Evolutionary conservation across 2,329 filamentous ascomycete species (phyloP).

Genomic region (Alternaria viburni): DNA sequence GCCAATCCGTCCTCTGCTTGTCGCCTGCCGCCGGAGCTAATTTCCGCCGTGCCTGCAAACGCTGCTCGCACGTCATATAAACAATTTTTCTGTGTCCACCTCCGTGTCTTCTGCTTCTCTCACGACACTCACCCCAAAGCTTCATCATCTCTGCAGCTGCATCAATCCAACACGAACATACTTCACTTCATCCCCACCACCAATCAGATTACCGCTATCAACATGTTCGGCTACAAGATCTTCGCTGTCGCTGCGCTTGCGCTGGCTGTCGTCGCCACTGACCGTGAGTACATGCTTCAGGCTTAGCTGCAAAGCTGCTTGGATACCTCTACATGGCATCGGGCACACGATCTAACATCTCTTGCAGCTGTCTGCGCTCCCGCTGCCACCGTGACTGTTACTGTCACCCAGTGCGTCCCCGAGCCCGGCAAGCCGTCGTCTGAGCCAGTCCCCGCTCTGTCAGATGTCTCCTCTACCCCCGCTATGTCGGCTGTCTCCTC

Average conservation of each 20-base stretch:
- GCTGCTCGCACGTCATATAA: constrained; percentile 16
- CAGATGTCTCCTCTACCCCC: constrained; percentile 12
- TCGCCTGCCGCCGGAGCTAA: constrained; percentile 3
- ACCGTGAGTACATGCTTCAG: constrained; percentile 16
- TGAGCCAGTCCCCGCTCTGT: constrained; percentile 6
- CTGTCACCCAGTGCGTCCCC: constrained; percentile 30
- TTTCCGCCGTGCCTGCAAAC: constrained; percentile 11
- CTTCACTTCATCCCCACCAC: constrained; percentile 17
- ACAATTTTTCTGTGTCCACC: constrained; percentile 10
- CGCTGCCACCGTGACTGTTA: constrained; percentile 35
- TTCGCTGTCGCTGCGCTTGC: constrained; percentile 27
- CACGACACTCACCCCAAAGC: constrained; percentile 16
- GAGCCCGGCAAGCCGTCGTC: constrained; percentile 7
- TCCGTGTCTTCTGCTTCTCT: constrained; percentile 7
- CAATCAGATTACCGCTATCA: constrained; percentile 22
- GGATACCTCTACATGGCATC: background rate
- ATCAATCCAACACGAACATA: constrained; percentile 27
- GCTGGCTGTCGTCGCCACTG: constrained; percentile 25
- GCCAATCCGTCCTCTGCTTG: background rate
- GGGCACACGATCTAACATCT: constrained; percentile 13
- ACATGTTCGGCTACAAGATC: constrained; percentile 37
- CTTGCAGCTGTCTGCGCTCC: constrained; percentile 19
- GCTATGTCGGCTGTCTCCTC: constrained; percentile 22
- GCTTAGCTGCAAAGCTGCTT: background rate
- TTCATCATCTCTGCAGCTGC: constrained; percentile 30